A percentile compares a stretch with the other conserved stretches of the same genome.
phyloP scores from a whole-genome alignment of 345 rosid species.

The Geranium rotundifolium region DNA sequence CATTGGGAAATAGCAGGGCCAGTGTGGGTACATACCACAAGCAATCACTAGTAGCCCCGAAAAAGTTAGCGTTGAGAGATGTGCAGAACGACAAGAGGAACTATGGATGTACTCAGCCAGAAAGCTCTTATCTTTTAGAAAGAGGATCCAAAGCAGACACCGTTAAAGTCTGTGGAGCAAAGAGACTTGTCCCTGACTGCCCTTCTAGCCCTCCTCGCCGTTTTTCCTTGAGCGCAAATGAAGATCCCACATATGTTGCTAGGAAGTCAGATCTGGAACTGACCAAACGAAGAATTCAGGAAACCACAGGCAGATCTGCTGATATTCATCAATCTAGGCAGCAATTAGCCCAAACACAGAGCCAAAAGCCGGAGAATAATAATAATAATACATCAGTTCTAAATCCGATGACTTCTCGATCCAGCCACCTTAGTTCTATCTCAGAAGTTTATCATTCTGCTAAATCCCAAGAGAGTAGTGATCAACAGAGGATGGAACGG shows the following conservation, averaged over 20 bases:
- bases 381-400: background rate
- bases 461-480: constrained; percentile 10
- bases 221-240: background rate
- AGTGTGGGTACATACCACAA: background rate
- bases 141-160: background rate
- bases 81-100: constrained; percentile 3
- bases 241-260: background rate
- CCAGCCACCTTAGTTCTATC: background rate
- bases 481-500: constrained; percentile 24
- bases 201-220: constrained; percentile 2
- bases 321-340: background rate
- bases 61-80: constrained; percentile 1
- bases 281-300: background rate
- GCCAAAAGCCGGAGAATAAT: background rate
- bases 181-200: constrained; percentile 5
- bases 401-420: background rate
- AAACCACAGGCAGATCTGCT: background rate
- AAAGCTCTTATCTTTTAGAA: constrained; percentile 1
- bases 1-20: background rate
- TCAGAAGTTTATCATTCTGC: background rate
- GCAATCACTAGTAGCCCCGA: background rate
- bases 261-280: background rate
- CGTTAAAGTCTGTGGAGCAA: background rate
- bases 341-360: background rate
- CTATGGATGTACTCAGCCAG: background rate